Percentiles rank a stretch among this genome's conserved stretches.
Evolutionary conservation across 345 rosid species (phyloP).

Genomic region (Streptanthus diversifolius): DNA sequence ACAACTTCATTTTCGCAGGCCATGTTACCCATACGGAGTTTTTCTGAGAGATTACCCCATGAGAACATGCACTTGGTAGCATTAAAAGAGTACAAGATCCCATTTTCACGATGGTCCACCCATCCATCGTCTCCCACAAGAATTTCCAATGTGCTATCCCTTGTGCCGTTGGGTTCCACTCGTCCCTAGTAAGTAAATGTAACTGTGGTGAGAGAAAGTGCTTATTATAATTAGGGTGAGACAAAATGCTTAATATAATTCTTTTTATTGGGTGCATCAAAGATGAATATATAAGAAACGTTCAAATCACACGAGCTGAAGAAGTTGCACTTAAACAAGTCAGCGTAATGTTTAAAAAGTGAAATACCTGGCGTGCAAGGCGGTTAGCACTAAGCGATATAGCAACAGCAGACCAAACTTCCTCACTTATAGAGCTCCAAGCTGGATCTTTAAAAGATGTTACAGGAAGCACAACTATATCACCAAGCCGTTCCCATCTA

Average conservation of each 20-base stretch:
- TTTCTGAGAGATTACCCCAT: constrained; percentile 98
- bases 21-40: constrained; percentile 76
- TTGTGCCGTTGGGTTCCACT: constrained; percentile 68
- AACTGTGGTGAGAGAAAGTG: not conserved
- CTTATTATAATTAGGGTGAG: not conserved
- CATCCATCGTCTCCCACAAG: constrained; percentile 84
- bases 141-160: constrained; percentile 82
- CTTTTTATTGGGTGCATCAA: not conserved
- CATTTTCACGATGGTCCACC: constrained; percentile 88
- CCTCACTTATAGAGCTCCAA: constrained; percentile 63
- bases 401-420: constrained; percentile 74
- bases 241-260: not conserved
- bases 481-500: constrained; percentile 93
- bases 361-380: constrained; percentile 83
- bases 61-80: constrained; percentile 97
- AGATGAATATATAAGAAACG: not conserved
- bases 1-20: constrained; percentile 62
- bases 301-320: not conserved
- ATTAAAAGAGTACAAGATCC: constrained; percentile 80
- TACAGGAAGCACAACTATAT: constrained; percentile 78
- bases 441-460: constrained; percentile 72
- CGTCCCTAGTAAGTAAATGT: constrained; percentile 52
- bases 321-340: no score
- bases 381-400: constrained; percentile 56
- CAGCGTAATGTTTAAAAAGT: no score